Percentiles rank a stretch among this genome's conserved stretches.
Conservation (phyloP, 331 rosid genomes). For the Prunus yedoensis region DNA sequence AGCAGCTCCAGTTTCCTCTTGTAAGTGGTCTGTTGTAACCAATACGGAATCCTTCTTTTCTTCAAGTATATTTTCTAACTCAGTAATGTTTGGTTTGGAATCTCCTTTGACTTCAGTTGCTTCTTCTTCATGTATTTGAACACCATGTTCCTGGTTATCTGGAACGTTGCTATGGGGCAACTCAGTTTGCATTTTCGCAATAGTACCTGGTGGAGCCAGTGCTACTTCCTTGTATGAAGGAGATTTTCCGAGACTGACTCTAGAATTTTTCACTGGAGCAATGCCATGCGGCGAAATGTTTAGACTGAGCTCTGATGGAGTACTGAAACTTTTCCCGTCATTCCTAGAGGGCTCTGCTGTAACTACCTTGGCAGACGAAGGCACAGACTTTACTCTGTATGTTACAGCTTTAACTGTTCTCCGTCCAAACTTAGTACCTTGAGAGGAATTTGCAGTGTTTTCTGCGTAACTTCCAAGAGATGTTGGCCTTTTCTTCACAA, state of each 20-base stretch:
- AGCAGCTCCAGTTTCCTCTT: conserved; percentile 45
- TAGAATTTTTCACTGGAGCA: conserved; percentile 55
- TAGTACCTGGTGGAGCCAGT: conserved; percentile 91
- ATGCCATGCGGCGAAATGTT: conserved; percentile 35
- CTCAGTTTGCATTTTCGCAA: conserved; percentile 68
- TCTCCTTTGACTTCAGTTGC: conserved; percentile 39
- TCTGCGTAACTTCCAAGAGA: conserved; percentile 70
- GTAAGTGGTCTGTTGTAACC: conserved; percentile 37
- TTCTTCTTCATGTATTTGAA: conserved; percentile 41
- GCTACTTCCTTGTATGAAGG: conserved; percentile 99
- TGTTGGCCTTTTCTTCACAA: conserved; percentile 70
- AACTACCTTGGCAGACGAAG: conserved; percentile 49
- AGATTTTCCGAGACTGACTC: conserved; percentile 82
- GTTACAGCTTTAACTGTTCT: conserved; percentile 69
- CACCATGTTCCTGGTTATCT: conserved; percentile 38
- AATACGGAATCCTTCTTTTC: conserved; percentile 37
- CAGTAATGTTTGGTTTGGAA: conserved; percentile 36
- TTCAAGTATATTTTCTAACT: conserved; percentile 34
- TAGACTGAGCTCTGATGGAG: conserved; percentile 49
- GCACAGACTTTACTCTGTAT: conserved; percentile 80
- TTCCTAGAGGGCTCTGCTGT: conserved; percentile 38
- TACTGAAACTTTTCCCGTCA: conserved; percentile 34
- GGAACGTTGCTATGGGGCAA: conserved; percentile 48
- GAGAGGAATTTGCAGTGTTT: conserved; percentile 46
- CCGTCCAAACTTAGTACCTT: conserved; percentile 77